Evolutionary conservation across 83 land plant genomes (phyloP).

Genomic region (Diphasiastrum complanatum): DNA sequence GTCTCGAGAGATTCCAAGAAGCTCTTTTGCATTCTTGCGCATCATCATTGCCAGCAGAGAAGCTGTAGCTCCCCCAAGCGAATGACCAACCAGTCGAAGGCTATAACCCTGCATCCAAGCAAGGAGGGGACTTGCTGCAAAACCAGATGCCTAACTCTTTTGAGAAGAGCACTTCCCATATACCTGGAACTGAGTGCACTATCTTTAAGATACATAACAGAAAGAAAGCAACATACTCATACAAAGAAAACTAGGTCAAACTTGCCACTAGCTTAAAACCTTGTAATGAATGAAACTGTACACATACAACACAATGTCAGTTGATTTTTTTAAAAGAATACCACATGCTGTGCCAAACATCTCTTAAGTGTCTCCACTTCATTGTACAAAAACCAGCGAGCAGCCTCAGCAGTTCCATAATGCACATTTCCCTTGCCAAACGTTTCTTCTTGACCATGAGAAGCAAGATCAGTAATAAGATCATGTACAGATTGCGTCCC

Average conservation of each 20-base stretch:
- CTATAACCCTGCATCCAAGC: conserved; percentile 63
- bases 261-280: no score
- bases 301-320: no score
- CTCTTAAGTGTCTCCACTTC: conserved; percentile 60
- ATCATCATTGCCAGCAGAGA: conserved; percentile 85
- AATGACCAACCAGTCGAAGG: conserved; percentile 89
- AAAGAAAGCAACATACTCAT: no score
- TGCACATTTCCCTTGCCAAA: conserved; percentile 77
- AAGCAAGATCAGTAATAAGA: conserved; percentile 69
- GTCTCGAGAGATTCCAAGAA: conserved; percentile 69
- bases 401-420: conserved; percentile 85
- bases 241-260: no score
- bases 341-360: conserved; percentile 58
- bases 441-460: conserved; percentile 53
- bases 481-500: conserved; percentile 87
- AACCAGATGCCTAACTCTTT: no score
- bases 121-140: background rate
- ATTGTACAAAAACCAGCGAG: conserved; percentile 73
- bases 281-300: no score
- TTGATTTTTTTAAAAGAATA: no score
- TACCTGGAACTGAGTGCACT: no score
- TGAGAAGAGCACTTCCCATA: no score
- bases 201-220: no score
- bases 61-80: conserved; percentile 87
- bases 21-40: conserved; percentile 42